A percentile compares a stretch with the other conserved stretches of the same genome.
phyloP scores from a whole-genome alignment of 805 yeast genomes.

The Debaryomyces maramus region DNA sequence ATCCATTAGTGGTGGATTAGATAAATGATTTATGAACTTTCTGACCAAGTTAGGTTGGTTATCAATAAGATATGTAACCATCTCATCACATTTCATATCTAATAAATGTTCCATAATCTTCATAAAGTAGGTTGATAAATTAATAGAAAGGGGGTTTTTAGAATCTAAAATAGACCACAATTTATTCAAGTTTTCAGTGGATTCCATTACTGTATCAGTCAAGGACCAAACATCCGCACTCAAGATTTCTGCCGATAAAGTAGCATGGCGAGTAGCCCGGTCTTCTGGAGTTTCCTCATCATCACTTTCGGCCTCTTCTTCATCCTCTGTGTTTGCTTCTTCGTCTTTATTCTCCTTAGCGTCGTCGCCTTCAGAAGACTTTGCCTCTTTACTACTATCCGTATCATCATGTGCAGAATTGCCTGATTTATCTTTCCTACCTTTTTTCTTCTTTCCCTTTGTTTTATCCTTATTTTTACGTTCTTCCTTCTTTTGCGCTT shows the following conservation, averaged over 20 bases:
- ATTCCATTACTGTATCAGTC: slow-evolving; percentile 85
- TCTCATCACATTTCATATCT: slow-evolving; percentile 50
- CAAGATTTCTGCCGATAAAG: slow-evolving; percentile 78
- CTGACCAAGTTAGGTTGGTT: slow-evolving; percentile 42
- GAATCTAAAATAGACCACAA: slow-evolving; percentile 81
- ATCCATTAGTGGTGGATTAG: slow-evolving; percentile 49
- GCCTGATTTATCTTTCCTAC: slow-evolving; percentile 3
- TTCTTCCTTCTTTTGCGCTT: slow-evolving; percentile 1
- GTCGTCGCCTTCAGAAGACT: slow-evolving; percentile 8
- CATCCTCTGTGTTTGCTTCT: slow-evolving; percentile 13
- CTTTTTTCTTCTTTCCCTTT: slow-evolving; percentile 5
- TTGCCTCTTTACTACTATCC: slow-evolving; percentile 5
- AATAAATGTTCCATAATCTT: slow-evolving; percentile 73
- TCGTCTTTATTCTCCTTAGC: slow-evolving; percentile 9
- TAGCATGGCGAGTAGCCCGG: slow-evolving; percentile 34
- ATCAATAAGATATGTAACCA: slow-evolving; percentile 44
- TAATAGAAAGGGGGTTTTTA: slow-evolving; percentile 65
- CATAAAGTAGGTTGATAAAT: slow-evolving; percentile 84
- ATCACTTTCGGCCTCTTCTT: slow-evolving; percentile 30
- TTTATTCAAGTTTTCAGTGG: slow-evolving; percentile 58
- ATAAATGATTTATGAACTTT: slow-evolving; percentile 43
- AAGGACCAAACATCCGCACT: slow-evolving; percentile 93
- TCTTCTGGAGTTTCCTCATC: slow-evolving; percentile 37
- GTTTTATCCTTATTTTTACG: neutral
- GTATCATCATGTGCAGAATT: slow-evolving; percentile 2